Evolutionary conservation across 164 flowering plant genomes (phyloP).

Genomic region (Vitis cinerea): DNA sequence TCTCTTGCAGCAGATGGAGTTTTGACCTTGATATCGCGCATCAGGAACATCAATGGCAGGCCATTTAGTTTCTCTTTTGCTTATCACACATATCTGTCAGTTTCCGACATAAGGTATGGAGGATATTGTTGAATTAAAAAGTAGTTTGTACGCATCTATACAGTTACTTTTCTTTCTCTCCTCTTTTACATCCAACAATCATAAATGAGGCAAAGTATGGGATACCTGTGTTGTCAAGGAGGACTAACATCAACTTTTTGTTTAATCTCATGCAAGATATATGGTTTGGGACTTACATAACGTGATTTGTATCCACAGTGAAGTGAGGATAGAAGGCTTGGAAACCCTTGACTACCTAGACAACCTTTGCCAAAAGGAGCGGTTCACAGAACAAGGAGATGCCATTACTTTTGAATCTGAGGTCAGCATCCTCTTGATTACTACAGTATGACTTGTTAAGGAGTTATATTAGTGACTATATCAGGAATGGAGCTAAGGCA

Average conservation of each 20-base stretch:
- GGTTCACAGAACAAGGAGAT: slow-evolving; percentile 96
- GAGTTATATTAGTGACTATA: too few relatives aligned
- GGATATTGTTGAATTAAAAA: neutral
- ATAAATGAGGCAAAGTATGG: too few relatives aligned
- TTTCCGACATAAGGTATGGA: slow-evolving; percentile 91
- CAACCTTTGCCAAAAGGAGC: slow-evolving; percentile 76
- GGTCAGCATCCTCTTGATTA: slow-evolving; percentile 36
- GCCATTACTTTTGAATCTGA: slow-evolving; percentile 93
- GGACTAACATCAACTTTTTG: too few relatives aligned
- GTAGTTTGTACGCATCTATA: too few relatives aligned
- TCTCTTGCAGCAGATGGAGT: slow-evolving; percentile 66
- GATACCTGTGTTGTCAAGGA: too few relatives aligned
- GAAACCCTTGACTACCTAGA: slow-evolving; percentile 95
- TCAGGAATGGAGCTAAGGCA: too few relatives aligned
- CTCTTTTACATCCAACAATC: neutral
- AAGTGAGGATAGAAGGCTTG: slow-evolving; percentile 95
- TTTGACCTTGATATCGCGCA: slow-evolving; percentile 67
- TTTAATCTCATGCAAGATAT: neutral
- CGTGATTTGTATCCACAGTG: slow-evolving; percentile 46
- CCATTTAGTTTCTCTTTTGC: slow-evolving; percentile 96
- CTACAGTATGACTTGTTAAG: too few relatives aligned
- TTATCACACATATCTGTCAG: slow-evolving; percentile 77
- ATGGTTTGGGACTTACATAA: neutral
- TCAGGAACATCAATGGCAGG: slow-evolving; percentile 81
- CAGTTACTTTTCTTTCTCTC: neutral